Evolutionary conservation across 306 rosid species (phyloP), one percentile per base, ranked within the genome.

Genomic region (Glycine soja): DNA sequence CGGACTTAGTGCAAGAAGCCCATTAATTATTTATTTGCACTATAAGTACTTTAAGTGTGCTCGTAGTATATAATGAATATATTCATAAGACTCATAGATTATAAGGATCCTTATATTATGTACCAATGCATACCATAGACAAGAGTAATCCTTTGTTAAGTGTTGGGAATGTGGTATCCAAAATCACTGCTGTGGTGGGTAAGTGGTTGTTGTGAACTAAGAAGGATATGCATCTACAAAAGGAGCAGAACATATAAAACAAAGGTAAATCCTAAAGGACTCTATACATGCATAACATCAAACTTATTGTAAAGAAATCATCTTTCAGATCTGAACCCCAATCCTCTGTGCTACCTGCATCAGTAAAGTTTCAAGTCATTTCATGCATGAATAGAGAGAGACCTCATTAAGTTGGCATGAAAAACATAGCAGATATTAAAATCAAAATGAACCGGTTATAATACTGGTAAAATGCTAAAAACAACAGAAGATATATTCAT

Each of bases 281-380:
- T 65, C 76, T 81, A 77, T 53, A 78, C 70, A 84, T 15, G 77
- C 50, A 75, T 10, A 70, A 65, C 87, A 73, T 82, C 77, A 36
- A 84, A 84, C 66, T 77, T 64, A 78, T 69, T 77, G 63, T 72
- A 68, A 14, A 42, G 16, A 48, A 65, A 58, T 7, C 10, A 42
- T 59, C 74, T 59, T 24, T 88, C 84, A 89, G 78, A 89, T 69
- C 76, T 65, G 81, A 38, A 90, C 90, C 30, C 97, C 95, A 36
- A 92, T 86, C 88, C 91, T 86, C 87, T 88, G 80, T 57, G 97
- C 97, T 56, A 92, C 92, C 97, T 95, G 91, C 83, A 79, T 78
- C 80, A 82, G 32, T 58, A 81, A 77, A 71, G 52, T 65, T 59
- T 56, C 38, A 13, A 63, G 81, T 74, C 76, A 77, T 47, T 66